Evolutionary conservation across 345 rosid species (phyloP), one percentile per base, ranked within the genome.

Genomic region (Alliaria petiolata): DNA sequence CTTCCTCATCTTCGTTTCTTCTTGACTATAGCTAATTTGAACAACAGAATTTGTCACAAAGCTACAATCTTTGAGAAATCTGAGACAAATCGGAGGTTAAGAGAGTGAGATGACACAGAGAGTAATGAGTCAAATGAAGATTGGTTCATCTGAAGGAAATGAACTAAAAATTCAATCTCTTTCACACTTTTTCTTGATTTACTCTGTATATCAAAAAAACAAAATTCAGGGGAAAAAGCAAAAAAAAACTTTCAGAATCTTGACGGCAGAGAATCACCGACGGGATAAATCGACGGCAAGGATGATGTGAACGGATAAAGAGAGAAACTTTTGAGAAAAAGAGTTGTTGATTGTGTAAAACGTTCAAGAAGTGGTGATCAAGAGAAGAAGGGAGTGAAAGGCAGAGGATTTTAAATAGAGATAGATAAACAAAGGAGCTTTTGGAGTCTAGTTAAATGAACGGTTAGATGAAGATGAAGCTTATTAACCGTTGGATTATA

Each of bases 1-100:
- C 75, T 81, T 90, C 31, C 75, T 81, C 92, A 78, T 82, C 63
- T 40, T 20, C 20, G 59, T 51, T 67, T 25, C 39, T 67, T 66
- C 25, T 42, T 14, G 3, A 42, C 0, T 34, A n/a, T 33, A 45
- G 8, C 25, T 50, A 16, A 9, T 33, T 50, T 62, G 8, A 30
- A 40, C 12, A 55, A 55, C 66, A 47, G 4, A 22, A n/a, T n/a
- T 12, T n/a, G 53, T 69, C 49, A 47, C 36, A 58, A 46, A 58
- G 57, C 58, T 59, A 69, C 8, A 20, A 7, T 13, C 11, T 42
- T 54, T 67, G 53, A 55, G 52, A 67, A 22, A 42, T 28, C 31
- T 8, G 40, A 53, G 20, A 67, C 4, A 44, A 19, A 13, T 5
- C 26, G 11, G 54, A 55, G 15, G 35, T 68, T 31, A 9, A 33